phyloP scores from a whole-genome alignment of 2,329 filamentous ascomycete species.

The Xylaria sp. region DNA sequence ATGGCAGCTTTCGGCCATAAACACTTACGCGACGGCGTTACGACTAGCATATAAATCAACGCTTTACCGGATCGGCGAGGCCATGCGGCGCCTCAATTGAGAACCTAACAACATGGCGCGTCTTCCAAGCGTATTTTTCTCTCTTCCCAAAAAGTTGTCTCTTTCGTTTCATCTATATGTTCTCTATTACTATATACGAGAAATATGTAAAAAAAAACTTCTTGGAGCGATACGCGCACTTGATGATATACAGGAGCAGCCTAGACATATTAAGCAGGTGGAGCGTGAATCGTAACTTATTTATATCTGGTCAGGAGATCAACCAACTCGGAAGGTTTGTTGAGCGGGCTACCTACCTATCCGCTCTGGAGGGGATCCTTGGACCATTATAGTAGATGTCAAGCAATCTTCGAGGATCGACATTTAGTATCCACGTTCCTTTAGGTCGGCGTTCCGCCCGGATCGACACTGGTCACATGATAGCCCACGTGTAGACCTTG shows the following conservation, averaged over 20 bases:
- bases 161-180: neutral
- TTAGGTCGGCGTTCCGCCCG: neutral
- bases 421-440: neutral
- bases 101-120: neutral
- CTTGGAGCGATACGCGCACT: no score
- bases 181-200: no score
- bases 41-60: neutral
- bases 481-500: neutral
- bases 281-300: neutral
- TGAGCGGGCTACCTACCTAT: neutral
- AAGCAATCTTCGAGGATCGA: neutral
- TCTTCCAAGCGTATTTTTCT: no score
- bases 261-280: neutral
- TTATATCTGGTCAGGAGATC: neutral
- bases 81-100: neutral
- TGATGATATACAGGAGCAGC: no score
- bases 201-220: no score
- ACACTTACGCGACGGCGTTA: neutral
- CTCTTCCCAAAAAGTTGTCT: no score
- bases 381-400: neutral
- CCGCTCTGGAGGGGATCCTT: neutral
- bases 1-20: neutral
- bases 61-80: neutral
- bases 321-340: neutral
- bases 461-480: conserved; percentile 1